Conservation (phyloP, 148 eudicot species). For the Rhododendron henanense region DNA sequence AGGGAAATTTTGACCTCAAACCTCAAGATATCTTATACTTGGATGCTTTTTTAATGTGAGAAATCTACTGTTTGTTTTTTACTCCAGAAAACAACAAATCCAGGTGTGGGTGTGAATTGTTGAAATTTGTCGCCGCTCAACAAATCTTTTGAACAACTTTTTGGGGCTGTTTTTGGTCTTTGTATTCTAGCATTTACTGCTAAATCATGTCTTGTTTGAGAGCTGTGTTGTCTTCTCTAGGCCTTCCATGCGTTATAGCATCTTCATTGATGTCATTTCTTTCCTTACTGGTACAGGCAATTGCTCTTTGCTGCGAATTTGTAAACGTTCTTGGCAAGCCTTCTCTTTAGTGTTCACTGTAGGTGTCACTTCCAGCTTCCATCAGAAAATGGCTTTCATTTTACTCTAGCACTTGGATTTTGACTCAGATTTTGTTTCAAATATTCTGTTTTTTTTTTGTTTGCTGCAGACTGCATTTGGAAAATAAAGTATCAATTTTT, state of each 20-base stretch:
- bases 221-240: background rate
- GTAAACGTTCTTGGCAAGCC: background rate
- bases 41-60: background rate
- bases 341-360: background rate
- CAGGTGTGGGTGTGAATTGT: background rate
- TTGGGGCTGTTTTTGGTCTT: background rate
- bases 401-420: background rate
- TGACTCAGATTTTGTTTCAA: background rate
- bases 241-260: background rate
- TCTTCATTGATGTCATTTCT: background rate
- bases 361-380: background rate
- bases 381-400: background rate
- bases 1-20: background rate
- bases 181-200: background rate
- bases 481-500: background rate
- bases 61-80: background rate
- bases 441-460: background rate
- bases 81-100: background rate
- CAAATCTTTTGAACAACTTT: background rate
- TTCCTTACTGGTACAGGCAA: background rate
- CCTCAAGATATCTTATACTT: background rate
- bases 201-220: background rate
- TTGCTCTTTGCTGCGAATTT: background rate
- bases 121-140: background rate
- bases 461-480: background rate